Conservation (phyloP, 495 filamentous ascomycete genomes). For the Aspergillus leporis region DNA sequence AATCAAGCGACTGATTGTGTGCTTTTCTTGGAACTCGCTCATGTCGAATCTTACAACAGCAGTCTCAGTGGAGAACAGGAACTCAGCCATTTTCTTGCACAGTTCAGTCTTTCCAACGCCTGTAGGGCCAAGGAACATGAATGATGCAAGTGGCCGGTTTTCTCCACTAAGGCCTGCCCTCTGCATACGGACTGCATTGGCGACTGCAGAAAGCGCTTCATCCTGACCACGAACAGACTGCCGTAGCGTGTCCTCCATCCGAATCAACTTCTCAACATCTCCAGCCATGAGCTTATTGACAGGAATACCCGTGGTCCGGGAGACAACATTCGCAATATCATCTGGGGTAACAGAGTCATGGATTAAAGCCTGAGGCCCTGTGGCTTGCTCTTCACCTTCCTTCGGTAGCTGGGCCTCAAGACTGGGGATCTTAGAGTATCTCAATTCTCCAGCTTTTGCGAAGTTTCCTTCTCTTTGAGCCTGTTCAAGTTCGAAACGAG, state of each 20-base stretch:
- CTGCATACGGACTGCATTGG: constrained; percentile 93
- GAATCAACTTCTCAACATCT: constrained; percentile 86
- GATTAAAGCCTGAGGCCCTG: constrained; percentile 61
- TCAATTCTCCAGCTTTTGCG: constrained; percentile 78
- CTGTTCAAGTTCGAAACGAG: constrained; percentile 79
- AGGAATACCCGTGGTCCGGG: constrained; percentile 87
- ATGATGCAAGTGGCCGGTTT: constrained; percentile 86
- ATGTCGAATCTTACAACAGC: constrained; percentile 96
- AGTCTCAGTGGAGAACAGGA: constrained; percentile 87
- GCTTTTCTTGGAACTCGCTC: constrained; percentile 97
- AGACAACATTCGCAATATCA: constrained; percentile 91
- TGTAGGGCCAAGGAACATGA: constrained; percentile 97
- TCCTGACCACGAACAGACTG: constrained; percentile 89
- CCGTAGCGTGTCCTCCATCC: constrained; percentile 90
- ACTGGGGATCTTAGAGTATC: constrained; percentile 81
- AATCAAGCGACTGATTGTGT: constrained; percentile 90
- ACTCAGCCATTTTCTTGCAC: constrained; percentile 92
- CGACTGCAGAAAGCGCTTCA: constrained; percentile 85
- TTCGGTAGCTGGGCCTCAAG: constrained; percentile 78
- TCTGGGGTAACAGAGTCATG: constrained; percentile 93
- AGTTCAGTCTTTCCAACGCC: constrained; percentile 97
- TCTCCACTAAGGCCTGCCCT: constrained; percentile 88
- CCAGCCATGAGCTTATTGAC: constrained; percentile 87
- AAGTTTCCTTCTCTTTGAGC: constrained; percentile 93
- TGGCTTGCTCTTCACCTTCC: constrained; percentile 57